Conservation (phyloP, 2,329 filamentous ascomycete genomes). For the Diaporthe sp. region DNA sequence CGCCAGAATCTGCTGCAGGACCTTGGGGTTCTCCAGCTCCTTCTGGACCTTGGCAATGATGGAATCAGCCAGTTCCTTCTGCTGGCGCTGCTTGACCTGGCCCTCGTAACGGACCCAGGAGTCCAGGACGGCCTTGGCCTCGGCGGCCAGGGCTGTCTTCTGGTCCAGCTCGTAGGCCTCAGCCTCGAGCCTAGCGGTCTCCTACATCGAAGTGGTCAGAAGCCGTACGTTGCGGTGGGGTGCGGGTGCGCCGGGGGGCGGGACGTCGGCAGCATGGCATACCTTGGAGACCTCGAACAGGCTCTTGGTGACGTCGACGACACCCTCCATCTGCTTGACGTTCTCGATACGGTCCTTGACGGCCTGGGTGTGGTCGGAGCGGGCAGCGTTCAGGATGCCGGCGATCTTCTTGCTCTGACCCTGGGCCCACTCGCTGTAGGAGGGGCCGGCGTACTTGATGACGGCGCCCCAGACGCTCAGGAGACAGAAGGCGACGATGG, state of each 20-base stretch:
- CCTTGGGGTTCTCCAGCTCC: slow-evolving; percentile 98
- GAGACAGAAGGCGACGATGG: slow-evolving; percentile 91
- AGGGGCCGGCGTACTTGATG: slow-evolving; percentile 92
- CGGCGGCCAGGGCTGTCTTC: slow-evolving; percentile 87
- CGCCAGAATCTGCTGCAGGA: slow-evolving; percentile 96
- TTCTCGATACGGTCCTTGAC: slow-evolving; percentile 94
- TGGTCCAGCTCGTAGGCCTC: slow-evolving; percentile 98
- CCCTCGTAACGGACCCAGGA: slow-evolving; percentile 99
- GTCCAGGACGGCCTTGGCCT: slow-evolving; percentile 96
- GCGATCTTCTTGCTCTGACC: slow-evolving; percentile 91
- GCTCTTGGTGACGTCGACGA: slow-evolving; percentile 96
- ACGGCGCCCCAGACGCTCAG: slow-evolving; percentile 92
- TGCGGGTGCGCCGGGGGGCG: not conserved
- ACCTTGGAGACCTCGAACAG: slow-evolving; percentile 99
- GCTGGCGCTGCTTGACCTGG: slow-evolving; percentile 98
- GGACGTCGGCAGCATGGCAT: slow-evolving; percentile 42
- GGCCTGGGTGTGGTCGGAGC: slow-evolving; percentile 93
- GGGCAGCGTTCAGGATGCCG: slow-evolving; percentile 92
- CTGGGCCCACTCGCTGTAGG: slow-evolving; percentile 93
- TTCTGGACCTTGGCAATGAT: slow-evolving; percentile 98
- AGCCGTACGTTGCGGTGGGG: not conserved
- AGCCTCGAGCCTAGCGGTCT: slow-evolving; percentile 96
- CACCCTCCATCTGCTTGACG: slow-evolving; percentile 92
- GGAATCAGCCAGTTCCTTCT: slow-evolving; percentile 91
- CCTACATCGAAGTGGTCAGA: slow-evolving; percentile 62